phyloP scores from a whole-genome alignment of 148 eudicot genomes.

The Fagopyrum homotropicum region DNA sequence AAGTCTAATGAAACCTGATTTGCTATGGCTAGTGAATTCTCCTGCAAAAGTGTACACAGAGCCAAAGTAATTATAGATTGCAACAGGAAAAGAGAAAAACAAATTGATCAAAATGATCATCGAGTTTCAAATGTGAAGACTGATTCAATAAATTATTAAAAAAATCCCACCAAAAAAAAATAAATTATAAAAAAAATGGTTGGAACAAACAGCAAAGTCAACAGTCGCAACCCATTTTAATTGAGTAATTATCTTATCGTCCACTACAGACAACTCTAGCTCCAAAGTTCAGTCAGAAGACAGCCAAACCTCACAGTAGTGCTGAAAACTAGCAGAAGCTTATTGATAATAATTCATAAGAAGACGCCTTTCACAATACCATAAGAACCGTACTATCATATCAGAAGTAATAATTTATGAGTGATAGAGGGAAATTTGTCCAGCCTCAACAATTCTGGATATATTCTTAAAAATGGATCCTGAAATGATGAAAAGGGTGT shows the following conservation, averaged over 20 bases:
- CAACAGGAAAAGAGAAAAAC: not conserved
- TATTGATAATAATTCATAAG: not conserved
- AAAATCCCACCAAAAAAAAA: too few species aligned
- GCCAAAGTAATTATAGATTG: not conserved
- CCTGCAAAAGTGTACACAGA: conserved; percentile 38
- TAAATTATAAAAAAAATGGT: too few species aligned
- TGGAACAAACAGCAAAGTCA: not conserved
- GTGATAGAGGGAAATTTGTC: not conserved
- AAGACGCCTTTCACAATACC: not conserved
- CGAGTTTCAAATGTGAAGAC: not conserved
- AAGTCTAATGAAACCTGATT: too few species aligned
- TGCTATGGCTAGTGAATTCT: conserved; percentile 49
- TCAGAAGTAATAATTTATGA: not conserved
- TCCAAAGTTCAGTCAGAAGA: not conserved
- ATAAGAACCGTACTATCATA: not conserved
- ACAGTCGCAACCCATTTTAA: not conserved
- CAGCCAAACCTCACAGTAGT: not conserved
- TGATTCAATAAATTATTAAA: not conserved
- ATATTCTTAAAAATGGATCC: too few species aligned
- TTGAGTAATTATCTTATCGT: not conserved
- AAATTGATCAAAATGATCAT: not conserved
- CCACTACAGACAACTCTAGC: not conserved
- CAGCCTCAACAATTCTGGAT: too few species aligned
- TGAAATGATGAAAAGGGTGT: too few species aligned
- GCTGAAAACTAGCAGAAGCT: not conserved